phyloP scores from a whole-genome alignment of 176 grass and related monocot species.

The Musa schizocarpa region DNA sequence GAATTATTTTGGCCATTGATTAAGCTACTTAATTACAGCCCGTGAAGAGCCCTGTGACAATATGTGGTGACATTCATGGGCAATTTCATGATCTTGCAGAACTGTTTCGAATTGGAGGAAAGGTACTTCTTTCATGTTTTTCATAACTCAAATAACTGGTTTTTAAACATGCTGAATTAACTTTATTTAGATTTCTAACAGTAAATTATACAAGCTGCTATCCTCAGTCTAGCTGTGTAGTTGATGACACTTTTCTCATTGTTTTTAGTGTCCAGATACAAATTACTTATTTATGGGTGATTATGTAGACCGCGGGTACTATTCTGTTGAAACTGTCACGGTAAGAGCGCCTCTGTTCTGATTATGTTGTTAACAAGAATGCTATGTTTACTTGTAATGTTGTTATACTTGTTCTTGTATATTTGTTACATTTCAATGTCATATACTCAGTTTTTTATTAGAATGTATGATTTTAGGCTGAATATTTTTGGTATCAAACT shows the following conservation, averaged over 20 bases:
- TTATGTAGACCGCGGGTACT: constrained; percentile 94
- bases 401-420: too few relatives aligned
- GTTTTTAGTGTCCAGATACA: constrained; percentile 78
- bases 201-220: too few relatives aligned
- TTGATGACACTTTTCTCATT: constrained; percentile 15
- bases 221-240: background rate
- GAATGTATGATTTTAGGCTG: too few relatives aligned
- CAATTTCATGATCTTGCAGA: constrained; percentile 97
- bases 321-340: constrained; percentile 92
- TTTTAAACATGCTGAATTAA: background rate
- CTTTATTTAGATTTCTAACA: background rate
- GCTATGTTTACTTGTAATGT: too few relatives aligned
- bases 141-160: background rate
- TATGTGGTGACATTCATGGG: constrained; percentile 96
- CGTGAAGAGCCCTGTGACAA: constrained; percentile 92
- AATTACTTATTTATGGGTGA: constrained; percentile 99
- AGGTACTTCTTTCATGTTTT: constrained; percentile 33
- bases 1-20: background rate
- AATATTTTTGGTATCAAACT: too few relatives aligned
- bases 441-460: too few relatives aligned
- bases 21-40: constrained; percentile 41
- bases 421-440: too few relatives aligned
- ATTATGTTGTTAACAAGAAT: too few relatives aligned
- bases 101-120: constrained; percentile 88
- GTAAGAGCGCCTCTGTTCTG: constrained; percentile 28